These are phyloP conservation scores for Acanthamoeba sp. DNA, from an alignment of 208 protist genomes.

Conservation along the genomic window DNA sequence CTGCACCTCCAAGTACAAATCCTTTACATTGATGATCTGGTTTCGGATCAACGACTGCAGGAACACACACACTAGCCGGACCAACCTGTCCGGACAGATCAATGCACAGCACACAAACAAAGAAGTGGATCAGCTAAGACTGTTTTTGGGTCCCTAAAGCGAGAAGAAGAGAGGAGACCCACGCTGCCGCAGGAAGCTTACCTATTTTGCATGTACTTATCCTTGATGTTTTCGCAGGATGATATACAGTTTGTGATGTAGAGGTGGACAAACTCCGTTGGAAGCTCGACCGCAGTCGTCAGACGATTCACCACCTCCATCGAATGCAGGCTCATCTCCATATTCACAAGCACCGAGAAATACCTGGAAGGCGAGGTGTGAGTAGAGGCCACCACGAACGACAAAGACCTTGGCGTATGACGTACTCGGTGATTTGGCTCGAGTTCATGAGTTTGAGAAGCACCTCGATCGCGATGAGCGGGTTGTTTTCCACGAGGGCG, in stretches of 20 bases:
- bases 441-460: constrained; percentile 90
- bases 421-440: constrained; percentile 88
- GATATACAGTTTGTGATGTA: constrained; percentile 93
- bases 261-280: constrained; percentile 91
- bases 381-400: too few relatives aligned
- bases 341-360: constrained; percentile 90
- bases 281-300: constrained; percentile 89
- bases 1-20: constrained; percentile 88
- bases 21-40: constrained; percentile 90
- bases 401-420: too few relatives aligned
- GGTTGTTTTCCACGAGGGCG: constrained; percentile 91
- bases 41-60: constrained; percentile 92
- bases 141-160: too few relatives aligned
- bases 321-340: constrained; percentile 91
- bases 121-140: too few relatives aligned
- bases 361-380: constrained; percentile 83
- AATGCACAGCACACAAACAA: not conserved
- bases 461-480: constrained; percentile 90
- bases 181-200: constrained; percentile 14
- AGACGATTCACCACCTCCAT: constrained; percentile 93
- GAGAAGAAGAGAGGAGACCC: not conserved
- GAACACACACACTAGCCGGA: constrained; percentile 91
- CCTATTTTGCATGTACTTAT: constrained; percentile 90
- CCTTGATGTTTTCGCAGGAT: constrained; percentile 88
- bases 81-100: not conserved